phyloP scores from a whole-genome alignment of 768 basidiomycete genomes.

The Rhizopogon vinicolor region DNA sequence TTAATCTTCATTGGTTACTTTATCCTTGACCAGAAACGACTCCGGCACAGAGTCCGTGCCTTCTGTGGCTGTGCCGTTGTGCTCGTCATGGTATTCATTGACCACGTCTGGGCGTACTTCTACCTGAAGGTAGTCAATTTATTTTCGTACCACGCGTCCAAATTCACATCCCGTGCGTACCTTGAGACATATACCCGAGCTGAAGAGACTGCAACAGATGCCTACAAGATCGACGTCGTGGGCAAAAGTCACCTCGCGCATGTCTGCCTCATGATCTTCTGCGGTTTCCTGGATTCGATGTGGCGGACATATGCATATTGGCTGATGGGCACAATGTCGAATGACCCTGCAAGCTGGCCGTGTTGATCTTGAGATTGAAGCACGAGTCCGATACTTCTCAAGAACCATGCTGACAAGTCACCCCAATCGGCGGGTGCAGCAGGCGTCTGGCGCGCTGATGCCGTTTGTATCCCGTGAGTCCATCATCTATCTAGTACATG shows the following conservation, averaged over 20 bases:
- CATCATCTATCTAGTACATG: conserved; percentile 1
- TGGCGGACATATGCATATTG: conserved; percentile 84
- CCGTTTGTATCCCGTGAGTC: conserved; percentile 54
- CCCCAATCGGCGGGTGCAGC: too few species aligned
- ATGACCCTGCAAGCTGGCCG: conserved; percentile 75
- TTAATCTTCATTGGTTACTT: too few species aligned
- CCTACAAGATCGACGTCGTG: neutral
- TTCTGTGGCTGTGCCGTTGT: too few species aligned
- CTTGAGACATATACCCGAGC: neutral
- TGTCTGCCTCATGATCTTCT: conserved; percentile 64
- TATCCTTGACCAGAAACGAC: too few species aligned
- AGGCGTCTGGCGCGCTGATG: conserved; percentile 67
- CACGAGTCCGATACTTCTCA: too few species aligned
- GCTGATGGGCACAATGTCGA: conserved; percentile 88
- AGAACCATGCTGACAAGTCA: too few species aligned
- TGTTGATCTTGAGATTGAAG: conserved; percentile 72
- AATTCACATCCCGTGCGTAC: neutral
- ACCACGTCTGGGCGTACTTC: too few species aligned
- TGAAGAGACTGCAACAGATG: neutral
- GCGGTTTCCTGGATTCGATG: conserved; percentile 73
- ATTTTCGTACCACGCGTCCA: too few species aligned
- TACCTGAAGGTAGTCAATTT: too few species aligned
- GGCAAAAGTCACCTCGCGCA: conserved; percentile 43
- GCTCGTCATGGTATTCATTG: too few species aligned
- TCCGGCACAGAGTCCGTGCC: too few species aligned